Percentiles rank a stretch among this genome's conserved stretches.
Conservation (phyloP, 2,329 filamentous ascomycete genomes). For the Ascosphaera pollenicola region DNA sequence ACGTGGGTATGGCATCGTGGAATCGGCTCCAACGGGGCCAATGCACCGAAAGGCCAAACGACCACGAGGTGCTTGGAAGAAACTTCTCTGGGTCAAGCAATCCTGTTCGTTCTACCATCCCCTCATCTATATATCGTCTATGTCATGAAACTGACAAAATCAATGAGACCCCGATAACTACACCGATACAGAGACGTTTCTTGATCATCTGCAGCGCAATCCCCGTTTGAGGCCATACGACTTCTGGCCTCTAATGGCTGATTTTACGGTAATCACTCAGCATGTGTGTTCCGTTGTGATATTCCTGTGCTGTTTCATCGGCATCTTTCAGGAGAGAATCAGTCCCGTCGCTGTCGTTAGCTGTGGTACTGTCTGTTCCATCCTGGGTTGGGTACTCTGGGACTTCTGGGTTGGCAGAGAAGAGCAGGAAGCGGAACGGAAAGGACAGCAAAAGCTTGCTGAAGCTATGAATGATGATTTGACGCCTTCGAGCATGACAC, state of each 20-base stretch:
- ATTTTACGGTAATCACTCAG: conserved; percentile 91
- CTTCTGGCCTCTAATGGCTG: conserved; percentile 90
- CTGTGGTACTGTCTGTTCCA: conserved; percentile 61
- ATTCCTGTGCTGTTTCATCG: conserved; percentile 83
- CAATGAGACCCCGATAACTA: conserved; percentile 99
- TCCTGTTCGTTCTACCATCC: conserved; percentile 39
- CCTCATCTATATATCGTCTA: no score
- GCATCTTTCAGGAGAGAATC: conserved; percentile 70
- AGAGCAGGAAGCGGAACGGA: conserved; percentile 26
- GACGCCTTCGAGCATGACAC: no score
- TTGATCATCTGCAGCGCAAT: conserved; percentile 88
- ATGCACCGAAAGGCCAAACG: no score
- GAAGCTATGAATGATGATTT: no score
- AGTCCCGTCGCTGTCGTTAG: conserved; percentile 75
- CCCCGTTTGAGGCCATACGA: conserved; percentile 86
- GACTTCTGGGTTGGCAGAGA: conserved; percentile 71
- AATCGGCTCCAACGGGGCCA: no score
- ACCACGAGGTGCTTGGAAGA: conserved; percentile 76
- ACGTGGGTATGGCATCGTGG: no score
- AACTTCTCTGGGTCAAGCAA: conserved; percentile 94
- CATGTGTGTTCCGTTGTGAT: conserved; percentile 90
- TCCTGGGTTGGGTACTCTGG: conserved; percentile 77
- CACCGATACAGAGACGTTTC: conserved; percentile 87
- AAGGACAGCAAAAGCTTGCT: no score
- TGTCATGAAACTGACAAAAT: not conserved